Evolutionary conservation across 139 green algal genomes (phyloP).

Genomic region (Spirogloea muscicola): DNA sequence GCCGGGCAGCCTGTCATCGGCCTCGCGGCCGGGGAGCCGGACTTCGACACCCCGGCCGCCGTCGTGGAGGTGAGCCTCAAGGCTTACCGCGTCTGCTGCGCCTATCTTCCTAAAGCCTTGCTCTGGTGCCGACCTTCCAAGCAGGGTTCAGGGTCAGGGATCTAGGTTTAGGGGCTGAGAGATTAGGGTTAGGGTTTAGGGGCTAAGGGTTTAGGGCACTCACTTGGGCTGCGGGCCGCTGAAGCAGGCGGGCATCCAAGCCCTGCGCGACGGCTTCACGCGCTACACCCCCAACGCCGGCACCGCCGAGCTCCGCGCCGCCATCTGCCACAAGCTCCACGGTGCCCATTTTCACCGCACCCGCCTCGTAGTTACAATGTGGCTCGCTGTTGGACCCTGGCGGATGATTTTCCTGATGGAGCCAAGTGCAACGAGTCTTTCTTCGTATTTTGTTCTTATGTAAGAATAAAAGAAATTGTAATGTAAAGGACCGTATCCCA

Average conservation of each 20-base stretch:
- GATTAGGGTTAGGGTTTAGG: not conserved
- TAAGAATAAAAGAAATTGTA: too few species aligned
- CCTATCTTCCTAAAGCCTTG: too few species aligned
- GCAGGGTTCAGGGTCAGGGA: not conserved
- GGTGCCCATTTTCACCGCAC: too few species aligned
- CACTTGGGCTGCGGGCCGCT: not conserved
- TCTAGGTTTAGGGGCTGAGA: not conserved
- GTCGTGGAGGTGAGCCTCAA: constrained; percentile 63
- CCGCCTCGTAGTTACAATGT: too few species aligned
- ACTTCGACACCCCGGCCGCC: constrained; percentile 86
- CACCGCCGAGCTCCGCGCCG: constrained; percentile 69
- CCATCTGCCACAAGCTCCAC: constrained; percentile 82
- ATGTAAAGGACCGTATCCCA: too few species aligned
- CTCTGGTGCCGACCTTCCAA: too few species aligned
- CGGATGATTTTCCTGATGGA: not conserved
- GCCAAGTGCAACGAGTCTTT: not conserved
- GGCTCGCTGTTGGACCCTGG: not conserved
- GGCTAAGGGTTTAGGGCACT: not conserved
- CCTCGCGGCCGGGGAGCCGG: constrained; percentile 83
- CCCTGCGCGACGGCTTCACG: constrained; percentile 72
- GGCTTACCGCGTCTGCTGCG: too few species aligned
- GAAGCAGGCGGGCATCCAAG: not conserved
- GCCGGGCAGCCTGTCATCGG: constrained; percentile 48
- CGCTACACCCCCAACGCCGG: constrained; percentile 92
- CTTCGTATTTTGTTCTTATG: not conserved